Evolutionary conservation across 1,284 basidiomycete genomes (phyloP), one percentile per base, ranked within the genome.

Genomic region (Heterobasidion parviporum): DNA sequence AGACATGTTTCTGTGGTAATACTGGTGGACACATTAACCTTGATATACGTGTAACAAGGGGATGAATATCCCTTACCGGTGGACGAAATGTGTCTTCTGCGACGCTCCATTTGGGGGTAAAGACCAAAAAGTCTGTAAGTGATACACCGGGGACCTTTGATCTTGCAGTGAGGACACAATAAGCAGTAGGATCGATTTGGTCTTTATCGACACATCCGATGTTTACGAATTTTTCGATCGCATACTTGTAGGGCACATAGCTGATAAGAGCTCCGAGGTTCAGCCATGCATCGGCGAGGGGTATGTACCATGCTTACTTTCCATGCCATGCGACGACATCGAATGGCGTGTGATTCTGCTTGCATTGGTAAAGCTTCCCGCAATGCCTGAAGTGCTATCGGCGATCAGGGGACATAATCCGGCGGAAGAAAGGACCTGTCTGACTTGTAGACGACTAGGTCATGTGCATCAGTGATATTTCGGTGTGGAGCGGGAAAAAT

Each of bases 261-360:
- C 83, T 87, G 56, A 52, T 26, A 26, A 50, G 35, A 57, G 20
- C 50, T 16, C 32, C 18, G 20, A 8, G 34, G 14, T 41, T 41
- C 46, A 12, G 12, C 33, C 44, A 26, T 34, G 10, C 6, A n/a
- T 20, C 16, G 45, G n/a, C 20, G 33, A 43, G 18, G 35, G 8
- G 53, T 26, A 16, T 38, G 8, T n/a, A 45, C 15, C 10, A 8
- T 3, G 68, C 79, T 57, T 64, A 82, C 81, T 81, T 83, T 68
- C 82, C 82, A 54, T 81, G 77, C 79, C 81, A 87, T 0, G 84
- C 83, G 48, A 88, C 85, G 34, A 88, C 85, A 63, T 89, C 86
- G 66, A 87, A 88, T 0, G 85, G 84, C 1, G 84, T 84, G 65
- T 87, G 83, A 49, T 82, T 74, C 61, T 87, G 84, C 51, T 71